Evolutionary conservation across 2,329 filamentous ascomycete genomes (phyloP), one percentile per base, ranked within the genome.

Genomic region (Fusarium brevicatenulatum): DNA sequence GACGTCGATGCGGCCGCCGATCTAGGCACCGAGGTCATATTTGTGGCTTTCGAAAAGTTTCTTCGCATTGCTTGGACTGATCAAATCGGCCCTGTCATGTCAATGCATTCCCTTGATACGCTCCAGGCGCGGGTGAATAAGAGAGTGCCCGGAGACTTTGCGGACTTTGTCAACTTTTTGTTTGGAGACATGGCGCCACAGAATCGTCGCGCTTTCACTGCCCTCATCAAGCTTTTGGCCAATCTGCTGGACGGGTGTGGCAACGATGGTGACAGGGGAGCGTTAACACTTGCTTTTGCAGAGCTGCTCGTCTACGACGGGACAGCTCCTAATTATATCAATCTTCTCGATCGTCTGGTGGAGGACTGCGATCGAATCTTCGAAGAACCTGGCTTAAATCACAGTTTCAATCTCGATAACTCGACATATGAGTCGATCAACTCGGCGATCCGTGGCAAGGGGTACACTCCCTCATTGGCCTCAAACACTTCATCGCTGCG

Each of bases 21-120:
- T 66, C 87, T 93, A 13, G 89, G 91, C 7, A 90, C 95, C 13
- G 95, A 98, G 78, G 91, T 95, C 25, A 88, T 98, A 9, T 97
- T 98, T 78, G 92, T 93, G 32, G 93, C 95, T 0, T 98, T 98
- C 80, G 95, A 98, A 80, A 98, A 97, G 70, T 98, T 98, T 76
- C 85, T 98, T 68, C 91, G 91, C 66, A 91, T 95, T 71, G 95
- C 93, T 18, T 98, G 95, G 95, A 91, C 89, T 66, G 93, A 95
- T 73, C 92, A 94, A 76, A 95, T 98, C 86, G 95, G 95, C 0
- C 90, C 93, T 7, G 90, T 98, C 62, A 90, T 98, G 80, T 90
- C 93, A 4, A 86, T 90, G 58, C 86, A 92, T 52, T 88, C 90
- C 9, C 86, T 98, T 42, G 89, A 92, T 63, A 90, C 90, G 4